Conservation (phyloP, 2,329 filamentous ascomycete genomes). For the Tricladium varicosporioides region DNA sequence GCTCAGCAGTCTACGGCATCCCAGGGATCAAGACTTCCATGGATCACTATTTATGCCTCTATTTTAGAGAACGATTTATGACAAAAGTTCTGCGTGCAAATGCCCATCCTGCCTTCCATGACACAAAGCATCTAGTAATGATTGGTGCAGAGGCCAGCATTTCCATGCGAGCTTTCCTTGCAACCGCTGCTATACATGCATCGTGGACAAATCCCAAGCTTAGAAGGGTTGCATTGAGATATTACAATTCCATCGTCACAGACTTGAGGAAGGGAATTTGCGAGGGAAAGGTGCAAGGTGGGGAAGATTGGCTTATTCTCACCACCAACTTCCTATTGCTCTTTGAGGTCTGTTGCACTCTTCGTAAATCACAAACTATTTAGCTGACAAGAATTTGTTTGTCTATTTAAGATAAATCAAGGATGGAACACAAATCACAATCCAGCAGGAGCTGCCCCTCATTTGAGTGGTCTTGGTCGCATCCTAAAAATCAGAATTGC, state of each 20-base stretch:
- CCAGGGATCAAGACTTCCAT: slow-evolving; percentile 5
- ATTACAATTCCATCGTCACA: neutral
- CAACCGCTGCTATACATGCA: slow-evolving; percentile 9
- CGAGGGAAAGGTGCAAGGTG: neutral
- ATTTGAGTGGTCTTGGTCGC: slow-evolving; percentile 1
- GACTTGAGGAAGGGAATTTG: neutral
- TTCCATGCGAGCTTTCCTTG: slow-evolving; percentile 2
- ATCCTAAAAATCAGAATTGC: slow-evolving; percentile 7
- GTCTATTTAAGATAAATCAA: slow-evolving; percentile 6
- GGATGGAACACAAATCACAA: slow-evolving; percentile 7
- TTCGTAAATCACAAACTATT: neutral
- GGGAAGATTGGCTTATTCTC: slow-evolving; percentile 6
- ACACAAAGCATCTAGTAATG: neutral
- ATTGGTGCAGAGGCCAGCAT: neutral
- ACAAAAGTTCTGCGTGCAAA: neutral
- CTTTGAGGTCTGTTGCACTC: slow-evolving; percentile 2
- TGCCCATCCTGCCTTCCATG: slow-evolving; percentile 2
- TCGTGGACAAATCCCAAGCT: slow-evolving; percentile 6
- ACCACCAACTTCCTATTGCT: slow-evolving; percentile 3
- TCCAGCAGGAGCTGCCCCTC: slow-evolving; percentile 1
- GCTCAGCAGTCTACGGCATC: neutral
- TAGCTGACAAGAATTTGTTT: neutral
- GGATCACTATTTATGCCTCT: slow-evolving; percentile 6
- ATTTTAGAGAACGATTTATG: slow-evolving; percentile 4
- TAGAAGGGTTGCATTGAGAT: slow-evolving; percentile 1